Evolutionary conservation across 352 stramenopile species (phyloP), one percentile per base, ranked within the genome.

Genomic region (Pythium monospermum): DNA sequence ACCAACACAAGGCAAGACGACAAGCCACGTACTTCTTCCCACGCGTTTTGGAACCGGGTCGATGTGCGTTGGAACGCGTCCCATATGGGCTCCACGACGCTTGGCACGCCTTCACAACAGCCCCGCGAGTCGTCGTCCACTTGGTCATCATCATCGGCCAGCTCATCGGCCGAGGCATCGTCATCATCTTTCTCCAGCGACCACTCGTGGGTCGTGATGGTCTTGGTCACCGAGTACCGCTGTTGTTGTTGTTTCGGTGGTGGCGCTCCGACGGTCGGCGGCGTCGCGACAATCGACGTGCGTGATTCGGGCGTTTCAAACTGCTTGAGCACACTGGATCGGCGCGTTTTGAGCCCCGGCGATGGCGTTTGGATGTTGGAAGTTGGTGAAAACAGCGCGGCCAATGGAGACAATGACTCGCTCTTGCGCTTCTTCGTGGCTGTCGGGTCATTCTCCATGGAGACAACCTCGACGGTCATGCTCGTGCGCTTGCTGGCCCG

Each of bases 21-120:
- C 8, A 62, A 31, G 2, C 26, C 46, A 67, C 59, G 59, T 62
- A 67, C 59, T 62, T 67, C 59, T 59, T 67, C 47, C 59, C 59
- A 67, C n/a, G 35, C 53, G 26, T 54, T 51, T 16, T 62, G 59
- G 23, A 67, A 54, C 6, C 47, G 48, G 5, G 52, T 48, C 30
- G 59, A 59, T 31, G 59, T 62, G 15, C 52, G 46, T 6, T 67
- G 52, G 22, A 61, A 27, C n/a, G 45, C 59, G 15, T 62, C 59
- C 52, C 47, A 40, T 5, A 67, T 42, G 10, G 59, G 59, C 30
- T 60, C 57, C 18, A 62, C 46, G 1, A 61, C 46, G 28, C 42
- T 61, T 19, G 41, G 49, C n/a, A 57, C 31, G n/a, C n/a, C n/a
- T 23, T 66, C 45, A 37, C 52, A 60, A 35, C 58, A 66, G 4